phyloP scores from a whole-genome alignment of 176 grass and related monocot genomes.

The Rhynchospora tenuis region DNA sequence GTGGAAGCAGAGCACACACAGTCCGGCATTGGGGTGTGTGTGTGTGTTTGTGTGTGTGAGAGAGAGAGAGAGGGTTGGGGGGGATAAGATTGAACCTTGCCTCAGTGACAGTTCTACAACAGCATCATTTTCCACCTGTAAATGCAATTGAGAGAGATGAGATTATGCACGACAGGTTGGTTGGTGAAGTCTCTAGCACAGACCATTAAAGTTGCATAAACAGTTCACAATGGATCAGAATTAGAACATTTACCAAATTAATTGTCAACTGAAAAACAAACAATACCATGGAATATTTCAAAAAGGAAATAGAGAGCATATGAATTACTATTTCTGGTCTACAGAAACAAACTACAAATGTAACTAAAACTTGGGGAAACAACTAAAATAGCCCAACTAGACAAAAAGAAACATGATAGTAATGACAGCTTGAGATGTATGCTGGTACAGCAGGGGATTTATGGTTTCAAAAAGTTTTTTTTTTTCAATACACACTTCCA shows the following conservation, averaged over 20 bases:
- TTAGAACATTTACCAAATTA: neutral
- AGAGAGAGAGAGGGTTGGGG: neutral
- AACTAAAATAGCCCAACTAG: neutral
- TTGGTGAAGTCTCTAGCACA: neutral
- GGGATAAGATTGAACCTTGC: slow-evolving; percentile 40
- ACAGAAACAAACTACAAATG: neutral
- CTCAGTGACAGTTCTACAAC: slow-evolving; percentile 55
- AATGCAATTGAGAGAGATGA: neutral
- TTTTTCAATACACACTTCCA: neutral
- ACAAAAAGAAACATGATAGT: neutral
- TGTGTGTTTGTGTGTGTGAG: neutral
- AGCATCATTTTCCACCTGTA: slow-evolving; percentile 75
- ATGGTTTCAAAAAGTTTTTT: neutral
- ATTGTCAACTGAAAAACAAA: neutral
- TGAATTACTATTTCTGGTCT: neutral
- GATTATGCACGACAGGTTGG: neutral
- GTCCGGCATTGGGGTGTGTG: neutral
- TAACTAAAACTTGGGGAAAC: neutral
- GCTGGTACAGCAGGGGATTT: neutral
- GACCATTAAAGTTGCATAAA: neutral
- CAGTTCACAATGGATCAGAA: neutral
- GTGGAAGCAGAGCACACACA: neutral
- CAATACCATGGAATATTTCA: neutral
- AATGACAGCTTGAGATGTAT: neutral
- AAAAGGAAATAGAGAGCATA: neutral